Percentiles rank a stretch among this genome's conserved stretches.
Evolutionary conservation across 352 stramenopile species (phyloP).

Genomic region (Phytophthora kernoviae): DNA sequence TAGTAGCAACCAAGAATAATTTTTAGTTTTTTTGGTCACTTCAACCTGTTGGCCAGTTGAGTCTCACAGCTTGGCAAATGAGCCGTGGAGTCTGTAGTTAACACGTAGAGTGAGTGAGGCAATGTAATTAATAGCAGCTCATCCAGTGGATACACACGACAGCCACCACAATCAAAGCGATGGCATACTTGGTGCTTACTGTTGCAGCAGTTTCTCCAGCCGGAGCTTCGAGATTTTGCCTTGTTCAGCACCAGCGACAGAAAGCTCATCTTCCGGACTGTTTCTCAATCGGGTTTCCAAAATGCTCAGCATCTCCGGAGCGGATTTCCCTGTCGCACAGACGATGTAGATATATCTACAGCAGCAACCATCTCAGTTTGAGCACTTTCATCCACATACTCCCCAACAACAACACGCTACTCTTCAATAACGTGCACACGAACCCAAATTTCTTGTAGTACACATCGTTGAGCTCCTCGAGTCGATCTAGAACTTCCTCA

Average conservation of each 20-base stretch:
- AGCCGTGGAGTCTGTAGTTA: too few relatives aligned
- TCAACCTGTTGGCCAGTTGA: background rate
- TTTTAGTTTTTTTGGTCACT: background rate
- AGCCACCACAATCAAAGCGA: too few relatives aligned
- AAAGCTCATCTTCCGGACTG: constrained; percentile 46
- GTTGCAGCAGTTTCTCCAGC: constrained; percentile 63
- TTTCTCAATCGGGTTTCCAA: constrained; percentile 63
- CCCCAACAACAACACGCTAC: background rate
- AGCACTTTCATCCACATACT: background rate
- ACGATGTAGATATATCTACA: constrained; percentile 82
- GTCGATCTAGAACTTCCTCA: constrained; percentile 53
- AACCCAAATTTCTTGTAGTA: constrained; percentile 79
- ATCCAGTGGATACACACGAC: too few relatives aligned
- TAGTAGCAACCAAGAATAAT: too few relatives aligned
- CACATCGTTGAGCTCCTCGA: constrained; percentile 66
- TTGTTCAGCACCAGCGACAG: constrained; percentile 68
- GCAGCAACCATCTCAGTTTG: background rate
- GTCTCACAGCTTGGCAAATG: too few relatives aligned
- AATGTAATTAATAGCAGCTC: too few relatives aligned
- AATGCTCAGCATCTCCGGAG: constrained; percentile 75
- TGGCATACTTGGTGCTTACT: constrained; percentile 45
- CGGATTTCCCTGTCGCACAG: constrained; percentile 79
- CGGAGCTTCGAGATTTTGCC: constrained; percentile 82
- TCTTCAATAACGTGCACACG: too few relatives aligned
- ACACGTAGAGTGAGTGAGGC: background rate